These are phyloP conservation scores for Brassica carinata DNA, from an alignment of 345 rosid genomes.

Conservation along the genomic window DNA sequence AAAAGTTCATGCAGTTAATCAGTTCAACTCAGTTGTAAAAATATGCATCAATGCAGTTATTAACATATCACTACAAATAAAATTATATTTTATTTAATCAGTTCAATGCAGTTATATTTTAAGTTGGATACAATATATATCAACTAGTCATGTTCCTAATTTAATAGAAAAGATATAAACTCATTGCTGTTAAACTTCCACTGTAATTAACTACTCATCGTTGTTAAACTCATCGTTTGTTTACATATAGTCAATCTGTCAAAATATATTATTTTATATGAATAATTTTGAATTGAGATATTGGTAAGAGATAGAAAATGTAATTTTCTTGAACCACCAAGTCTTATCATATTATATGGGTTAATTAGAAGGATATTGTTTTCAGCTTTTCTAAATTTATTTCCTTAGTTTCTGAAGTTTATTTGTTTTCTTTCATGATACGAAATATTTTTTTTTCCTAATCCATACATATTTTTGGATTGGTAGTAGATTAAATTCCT, in stretches of 20 bases:
- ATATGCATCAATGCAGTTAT: too few relatives aligned
- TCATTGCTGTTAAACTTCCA: too few relatives aligned
- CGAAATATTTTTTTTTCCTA: background rate
- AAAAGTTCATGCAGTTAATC: too few relatives aligned
- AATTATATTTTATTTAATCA: too few relatives aligned
- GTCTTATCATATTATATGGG: background rate
- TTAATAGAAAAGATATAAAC: too few relatives aligned
- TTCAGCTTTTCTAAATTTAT: background rate
- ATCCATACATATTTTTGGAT: background rate
- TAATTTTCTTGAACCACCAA: background rate
- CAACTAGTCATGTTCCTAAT: too few relatives aligned
- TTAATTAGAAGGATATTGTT: background rate
- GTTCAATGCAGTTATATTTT: too few relatives aligned
- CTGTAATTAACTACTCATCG: too few relatives aligned
- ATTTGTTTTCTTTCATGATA: background rate
- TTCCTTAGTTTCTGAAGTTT: background rate
- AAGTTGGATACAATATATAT: too few relatives aligned
- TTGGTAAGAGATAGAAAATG: background rate
- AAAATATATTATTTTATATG: background rate
- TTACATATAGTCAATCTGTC: background rate
- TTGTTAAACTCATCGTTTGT: background rate
- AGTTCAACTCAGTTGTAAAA: too few relatives aligned
- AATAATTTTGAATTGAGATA: background rate
- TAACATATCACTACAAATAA: too few relatives aligned
- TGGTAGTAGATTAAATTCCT: background rate